Evolutionary conservation across 345 rosid species (phyloP), one percentile per base, ranked within the genome.

Genomic region (Syzygium aqueum): DNA sequence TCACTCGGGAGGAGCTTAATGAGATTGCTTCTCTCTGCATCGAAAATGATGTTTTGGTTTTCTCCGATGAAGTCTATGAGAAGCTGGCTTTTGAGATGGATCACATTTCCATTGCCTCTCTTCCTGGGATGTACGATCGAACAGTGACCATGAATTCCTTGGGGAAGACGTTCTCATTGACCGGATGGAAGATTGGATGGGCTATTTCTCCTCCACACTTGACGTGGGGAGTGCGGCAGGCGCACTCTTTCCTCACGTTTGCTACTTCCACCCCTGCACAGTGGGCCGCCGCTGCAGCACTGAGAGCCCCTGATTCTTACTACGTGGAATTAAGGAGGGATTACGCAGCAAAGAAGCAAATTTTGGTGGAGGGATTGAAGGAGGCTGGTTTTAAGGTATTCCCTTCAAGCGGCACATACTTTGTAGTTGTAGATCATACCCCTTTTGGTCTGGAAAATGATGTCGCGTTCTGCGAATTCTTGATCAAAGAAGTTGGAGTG

Each of bases 171-270:
- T 97, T 95, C 91, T 97, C 98, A 50, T 91, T 97, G 88, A 97
- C 98, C 0, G 99, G 99, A 16, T 97, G 99, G 99, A 96, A 95
- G 92, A 95, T 96, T n/a, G 99, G 99, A 46, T 97, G 99, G 99
- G 98, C 98, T 5, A 94, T 96, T 7, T 98, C 99, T 5, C 96
- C 98, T 9, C 94, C 97, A n/a, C 96, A 96, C 90, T 59, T 96
- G 86, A 94, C 96, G 33, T 95, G 99, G 98, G 99, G 99, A 88
- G 92, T 96, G 63, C 91, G 98, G 53, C 95, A 94, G 91, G 99
- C 98, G 3, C 99, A 95, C 57, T 91, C 99, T 73, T 96, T 83
- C 92, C 98, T 97, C 83, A 97, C 99, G 13, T 97, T 97, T 53
- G 94, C 99, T 1, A 96, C 98, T 43, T 94, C 96, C 53, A 97